A percentile compares a stretch with the other conserved stretches of the same genome.
Evolutionary conservation across 257 asterid genomes (phyloP).

Genomic region (Lithospermum erythrorhizon): DNA sequence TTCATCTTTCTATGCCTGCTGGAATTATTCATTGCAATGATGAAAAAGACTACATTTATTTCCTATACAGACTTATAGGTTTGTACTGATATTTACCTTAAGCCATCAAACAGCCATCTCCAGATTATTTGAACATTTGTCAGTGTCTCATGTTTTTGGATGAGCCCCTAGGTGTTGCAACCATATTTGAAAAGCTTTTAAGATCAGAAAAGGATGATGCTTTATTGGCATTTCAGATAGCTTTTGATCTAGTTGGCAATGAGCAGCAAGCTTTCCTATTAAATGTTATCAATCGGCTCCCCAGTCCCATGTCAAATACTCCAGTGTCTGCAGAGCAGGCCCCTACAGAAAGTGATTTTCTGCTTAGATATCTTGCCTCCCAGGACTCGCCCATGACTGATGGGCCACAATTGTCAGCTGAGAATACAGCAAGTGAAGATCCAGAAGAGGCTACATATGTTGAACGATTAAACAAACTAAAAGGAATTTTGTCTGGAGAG

Average conservation of each 20-base stretch:
- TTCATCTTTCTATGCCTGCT: too few relatives aligned
- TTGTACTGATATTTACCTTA: constrained; percentile 2
- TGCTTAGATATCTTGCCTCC: constrained; percentile 24
- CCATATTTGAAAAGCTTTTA: constrained; percentile 68
- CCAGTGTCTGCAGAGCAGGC: constrained; percentile 31
- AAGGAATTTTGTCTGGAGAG: constrained; percentile 88
- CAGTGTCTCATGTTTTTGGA: constrained; percentile 95
- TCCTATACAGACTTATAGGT: too few relatives aligned
- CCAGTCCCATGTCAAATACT: constrained; percentile 45
- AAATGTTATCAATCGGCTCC: constrained; percentile 62
- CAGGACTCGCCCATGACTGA: constrained; percentile 69
- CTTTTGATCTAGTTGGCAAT: constrained; percentile 91
- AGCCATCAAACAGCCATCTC: constrained; percentile 65
- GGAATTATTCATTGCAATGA: too few relatives aligned
- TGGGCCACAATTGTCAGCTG: constrained; percentile 34
- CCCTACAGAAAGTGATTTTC: constrained; percentile 35
- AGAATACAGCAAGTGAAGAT: constrained; percentile 20
- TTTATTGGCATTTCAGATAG: constrained; percentile 79
- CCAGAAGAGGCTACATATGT: constrained; percentile 54
- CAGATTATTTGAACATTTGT: constrained; percentile 89
- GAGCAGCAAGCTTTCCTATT: constrained; percentile 91
- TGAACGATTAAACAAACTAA: constrained; percentile 56
- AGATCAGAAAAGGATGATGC: constrained; percentile 76
- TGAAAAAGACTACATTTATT: too few relatives aligned
- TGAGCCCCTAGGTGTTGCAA: constrained; percentile 66